A percentile compares a stretch with the other conserved stretches of the same genome.
Conservation (phyloP, 2,329 filamentous ascomycete genomes). For the Talaromyces sp. region DNA sequence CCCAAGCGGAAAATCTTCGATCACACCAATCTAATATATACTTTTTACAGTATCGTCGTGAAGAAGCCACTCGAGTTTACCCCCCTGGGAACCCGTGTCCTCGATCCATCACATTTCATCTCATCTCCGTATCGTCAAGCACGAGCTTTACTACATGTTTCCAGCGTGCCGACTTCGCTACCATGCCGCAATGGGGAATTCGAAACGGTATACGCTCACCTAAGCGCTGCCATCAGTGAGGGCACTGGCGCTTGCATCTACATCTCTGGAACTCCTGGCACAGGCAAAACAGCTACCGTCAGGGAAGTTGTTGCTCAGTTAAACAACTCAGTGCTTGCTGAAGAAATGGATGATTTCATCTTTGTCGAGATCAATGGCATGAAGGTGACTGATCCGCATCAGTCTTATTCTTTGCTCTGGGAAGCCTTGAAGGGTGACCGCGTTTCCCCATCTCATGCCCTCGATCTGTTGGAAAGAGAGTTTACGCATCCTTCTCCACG, state of each 20-base stretch:
- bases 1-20: background rate
- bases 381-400: constrained; percentile 98
- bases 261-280: constrained; percentile 97
- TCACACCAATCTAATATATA: constrained; percentile 11
- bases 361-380: constrained; percentile 99
- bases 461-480: constrained; percentile 85
- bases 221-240: constrained; percentile 89
- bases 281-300: constrained; percentile 95
- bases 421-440: constrained; percentile 90
- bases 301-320: constrained; percentile 88
- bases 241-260: constrained; percentile 96
- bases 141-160: constrained; percentile 83
- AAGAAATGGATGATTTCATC: constrained; percentile 96
- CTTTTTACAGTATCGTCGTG: constrained; percentile 52
- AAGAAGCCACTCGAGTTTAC: constrained; percentile 95
- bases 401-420: constrained; percentile 93
- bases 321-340: constrained; percentile 77
- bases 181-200: constrained; percentile 94
- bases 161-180: constrained; percentile 80
- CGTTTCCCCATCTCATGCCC: constrained; percentile 83
- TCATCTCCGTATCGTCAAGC: constrained; percentile 89
- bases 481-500: constrained; percentile 88
- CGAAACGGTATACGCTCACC: constrained; percentile 82
- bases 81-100: constrained; percentile 78
- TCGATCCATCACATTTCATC: constrained; percentile 69